Evolutionary conservation across 345 rosid genomes (phyloP), one percentile per base, ranked within the genome.

Genomic region (Balakata baccata): DNA sequence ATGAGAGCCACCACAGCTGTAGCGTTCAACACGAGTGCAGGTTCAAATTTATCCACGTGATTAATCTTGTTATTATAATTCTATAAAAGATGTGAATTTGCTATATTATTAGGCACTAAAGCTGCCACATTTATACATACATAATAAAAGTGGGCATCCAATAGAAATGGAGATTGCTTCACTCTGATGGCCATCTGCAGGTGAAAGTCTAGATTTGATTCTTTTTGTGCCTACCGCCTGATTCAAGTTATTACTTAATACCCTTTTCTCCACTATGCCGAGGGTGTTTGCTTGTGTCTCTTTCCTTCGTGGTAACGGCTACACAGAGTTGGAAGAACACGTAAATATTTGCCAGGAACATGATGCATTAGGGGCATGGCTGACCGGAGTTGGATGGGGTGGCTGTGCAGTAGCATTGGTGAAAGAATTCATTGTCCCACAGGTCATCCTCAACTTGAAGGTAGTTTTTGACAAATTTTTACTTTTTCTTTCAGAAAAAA

Each of bases 381-480:
- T 95, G 23, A 95, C 98, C 0, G 99, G 98, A 63, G 99, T 98
- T 13, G 99, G 99, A 73, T 95, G 99, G 99, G 99, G 99, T 13
- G 98, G 99, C 57, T 95, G 99, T 53, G 90, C 96, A 0, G 99
- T 95, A 49, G 92, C 97, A 34, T 81, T 95, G 68, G 98, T 95
- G 52, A 92, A 89, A 73, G 98, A 92, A 67, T 39, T 80, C 54
- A 84, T 85, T 18, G 99, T 89, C 58, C 89, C 98, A 18, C 93
- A 89, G 76, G 92, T 92, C 84, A 95, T 92, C 73, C 80, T 86
- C 62, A 85, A 91, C n/a, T 76, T 95, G 54, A 95, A 89, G 97
- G 99, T 95, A 62, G 7, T 18, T 11, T n/a, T 29, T 29, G 34
- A 29, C 34, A 29, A 29, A 29, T 29, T 29, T 29, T 1, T 29